A percentile compares a stretch with the other conserved stretches of the same genome.
phyloP scores from a whole-genome alignment of 192 early-diverging fungal species.

The Lobosporangium transversale region DNA sequence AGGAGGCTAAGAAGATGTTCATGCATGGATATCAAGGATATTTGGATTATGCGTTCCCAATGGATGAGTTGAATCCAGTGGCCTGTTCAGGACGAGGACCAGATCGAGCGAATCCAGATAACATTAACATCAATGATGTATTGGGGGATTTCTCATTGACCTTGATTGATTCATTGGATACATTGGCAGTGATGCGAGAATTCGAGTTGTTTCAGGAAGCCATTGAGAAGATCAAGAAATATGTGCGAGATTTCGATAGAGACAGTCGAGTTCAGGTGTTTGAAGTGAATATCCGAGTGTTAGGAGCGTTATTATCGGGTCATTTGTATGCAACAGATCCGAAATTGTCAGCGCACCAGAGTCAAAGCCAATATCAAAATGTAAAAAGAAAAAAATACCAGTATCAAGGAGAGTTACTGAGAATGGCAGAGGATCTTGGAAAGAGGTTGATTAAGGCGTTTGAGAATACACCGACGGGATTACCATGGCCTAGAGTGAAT shows the following conservation, averaged over 20 bases:
- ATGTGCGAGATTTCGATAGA: slow-evolving; percentile 78
- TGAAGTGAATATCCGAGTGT: slow-evolving; percentile 91
- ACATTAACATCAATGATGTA: slow-evolving; percentile 88
- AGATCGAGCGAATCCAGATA: slow-evolving; percentile 68
- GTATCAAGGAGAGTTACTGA: slow-evolving; percentile 85
- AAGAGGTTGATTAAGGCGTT: slow-evolving; percentile 91
- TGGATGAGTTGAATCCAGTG: slow-evolving; percentile 92
- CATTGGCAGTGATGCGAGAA: slow-evolving; percentile 69
- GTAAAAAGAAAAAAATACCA: no score
- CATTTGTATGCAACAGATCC: slow-evolving; percentile 85
- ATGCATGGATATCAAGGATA: slow-evolving; percentile 84
- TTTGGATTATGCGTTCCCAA: slow-evolving; percentile 86
- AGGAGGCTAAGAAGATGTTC: slow-evolving; percentile 70
- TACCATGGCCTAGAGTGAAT: slow-evolving; percentile 89
- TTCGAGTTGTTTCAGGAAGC: slow-evolving; percentile 26
- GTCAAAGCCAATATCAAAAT: slow-evolving; percentile 60
- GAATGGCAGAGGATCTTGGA: slow-evolving; percentile 81
- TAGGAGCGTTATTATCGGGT: slow-evolving; percentile 90
- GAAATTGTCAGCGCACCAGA: no score
- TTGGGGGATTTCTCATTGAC: slow-evolving; percentile 94
- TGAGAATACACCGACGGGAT: slow-evolving; percentile 75
- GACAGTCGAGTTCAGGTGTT: slow-evolving; percentile 95
- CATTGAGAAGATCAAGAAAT: slow-evolving; percentile 70
- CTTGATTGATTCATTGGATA: slow-evolving; percentile 92
- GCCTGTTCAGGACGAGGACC: slow-evolving; percentile 79